Base-by-base conservation (phyloP, 108 stramenopile genomes). In the Fragilaria crotonensis region DNA sequence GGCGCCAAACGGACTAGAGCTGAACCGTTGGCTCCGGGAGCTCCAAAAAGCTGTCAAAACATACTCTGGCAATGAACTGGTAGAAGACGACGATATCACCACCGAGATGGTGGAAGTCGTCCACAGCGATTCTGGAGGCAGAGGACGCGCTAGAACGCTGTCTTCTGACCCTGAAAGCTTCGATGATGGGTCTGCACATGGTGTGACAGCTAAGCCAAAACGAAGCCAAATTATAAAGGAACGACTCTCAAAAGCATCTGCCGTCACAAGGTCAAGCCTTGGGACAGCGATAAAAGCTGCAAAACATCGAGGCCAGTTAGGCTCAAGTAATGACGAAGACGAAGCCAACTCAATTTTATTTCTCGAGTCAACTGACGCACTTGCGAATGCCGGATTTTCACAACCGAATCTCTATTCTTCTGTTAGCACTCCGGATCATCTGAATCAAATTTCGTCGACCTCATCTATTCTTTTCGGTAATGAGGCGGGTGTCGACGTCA, bases 1-100 rank as follows among this genome's bases (percentile, higher is more conserved):
- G 0, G 54, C 64, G 32, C 50, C 45, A 55, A 70, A 33, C 32
- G 67, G 53, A 28, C 62, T 58, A 11, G 79, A 80, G 28, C 73
- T 51, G 52, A 25, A 65, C 5, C 25, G 46, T 22, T 80, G 79
- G 79, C 59, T 58, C 19, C 52, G 52, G 21, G 75, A 80, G 50
- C 1, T 60, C 9, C 25, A 30, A 21, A 19, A 30, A 33, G 30
- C 45, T 22, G 33, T 33, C 56, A 46, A 32, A 57, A 22, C 3
- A 25, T 23, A 26, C 25, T 26, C 51, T 17, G 2, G 30, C 32
- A 23, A 33, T 31, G 54, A 56, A 56, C n/a, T 21, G 2, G 1
- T 4, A 11, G 33, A 33, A 4, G 54, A 56, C 7, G 36, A 7
- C 11, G 36, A 41, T 11, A 14, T 14, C 36, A 11, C 36, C 7